A percentile compares a stretch with the other conserved stretches of the same genome.
These are phyloP conservation scores for Vitis rotundifolia DNA, from an alignment of 164 flowering plant genomes.

Conservation along the genomic window DNA sequence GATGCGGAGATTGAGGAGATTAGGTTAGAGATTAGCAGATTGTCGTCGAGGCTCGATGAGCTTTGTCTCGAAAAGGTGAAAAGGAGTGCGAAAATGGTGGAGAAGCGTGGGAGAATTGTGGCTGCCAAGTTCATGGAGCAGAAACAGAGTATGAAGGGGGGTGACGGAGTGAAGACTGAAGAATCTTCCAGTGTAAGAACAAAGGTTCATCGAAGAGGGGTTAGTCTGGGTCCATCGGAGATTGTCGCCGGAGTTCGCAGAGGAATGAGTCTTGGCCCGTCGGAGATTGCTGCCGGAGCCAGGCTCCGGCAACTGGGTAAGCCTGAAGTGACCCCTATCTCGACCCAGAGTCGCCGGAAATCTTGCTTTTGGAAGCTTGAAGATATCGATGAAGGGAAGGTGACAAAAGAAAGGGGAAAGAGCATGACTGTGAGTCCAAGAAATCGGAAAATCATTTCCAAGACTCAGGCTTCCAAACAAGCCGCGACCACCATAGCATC, in stretches of 20 bases:
- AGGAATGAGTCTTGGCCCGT: not conserved
- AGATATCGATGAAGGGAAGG: conserved; percentile 59
- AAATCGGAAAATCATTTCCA: conserved; percentile 31
- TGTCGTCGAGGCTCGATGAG: conserved; percentile 52
- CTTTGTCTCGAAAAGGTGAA: conserved; percentile 56
- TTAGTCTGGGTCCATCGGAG: conserved; percentile 57
- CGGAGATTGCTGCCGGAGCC: conserved; percentile 37
- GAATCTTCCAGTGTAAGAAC: conserved; percentile 20
- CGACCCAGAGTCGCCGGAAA: conserved; percentile 48
- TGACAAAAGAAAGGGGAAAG: conserved; percentile 47
- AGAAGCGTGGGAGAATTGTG: conserved; percentile 37
- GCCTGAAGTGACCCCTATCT: conserved; percentile 42
- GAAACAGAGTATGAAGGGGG: conserved; percentile 37
- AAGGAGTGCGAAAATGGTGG: conserved; percentile 21
- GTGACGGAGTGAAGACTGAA: conserved; percentile 21
- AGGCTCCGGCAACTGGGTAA: conserved; percentile 34
- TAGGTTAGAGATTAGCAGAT: conserved; percentile 57
- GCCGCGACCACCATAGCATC: conserved; percentile 54
- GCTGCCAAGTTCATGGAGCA: conserved; percentile 59
- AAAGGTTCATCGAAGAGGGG: conserved; percentile 39
- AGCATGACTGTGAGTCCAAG: conserved; percentile 58
- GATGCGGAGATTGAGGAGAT: conserved; percentile 69
- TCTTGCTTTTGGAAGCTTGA: conserved; percentile 65
- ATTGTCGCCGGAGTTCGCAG: conserved; percentile 17
- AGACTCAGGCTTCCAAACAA: conserved; percentile 32